These are phyloP conservation scores for Emmonsiellopsis sp. DNA, from an alignment of 2,329 filamentous ascomycete species.

Conservation along the genomic window DNA sequence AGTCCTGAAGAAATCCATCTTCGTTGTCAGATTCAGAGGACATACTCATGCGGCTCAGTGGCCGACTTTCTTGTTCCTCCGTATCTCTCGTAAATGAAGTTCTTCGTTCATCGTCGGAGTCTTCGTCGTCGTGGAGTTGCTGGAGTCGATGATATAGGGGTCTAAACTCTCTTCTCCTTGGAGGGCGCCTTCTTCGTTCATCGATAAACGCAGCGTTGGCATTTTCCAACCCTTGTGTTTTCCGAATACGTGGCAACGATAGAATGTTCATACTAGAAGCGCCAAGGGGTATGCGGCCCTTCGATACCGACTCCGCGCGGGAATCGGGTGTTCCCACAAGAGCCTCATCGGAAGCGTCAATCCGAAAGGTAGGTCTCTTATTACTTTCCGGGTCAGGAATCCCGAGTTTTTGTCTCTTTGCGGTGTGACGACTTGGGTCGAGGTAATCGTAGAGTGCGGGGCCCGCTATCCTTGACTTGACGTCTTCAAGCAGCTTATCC, in stretches of 20 bases:
- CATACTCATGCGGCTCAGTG: constrained; percentile 59
- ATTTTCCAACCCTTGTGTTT: constrained; percentile 49
- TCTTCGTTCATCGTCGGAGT: constrained; percentile 74
- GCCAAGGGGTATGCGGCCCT: constrained; percentile 29
- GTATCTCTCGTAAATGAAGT: constrained; percentile 64
- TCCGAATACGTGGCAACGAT: constrained; percentile 65
- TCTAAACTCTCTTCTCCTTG: constrained; percentile 56
- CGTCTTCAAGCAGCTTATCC: constrained; percentile 79
- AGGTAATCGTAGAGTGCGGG: constrained; percentile 72
- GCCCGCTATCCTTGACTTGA: constrained; percentile 77
- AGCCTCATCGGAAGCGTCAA: constrained; percentile 51
- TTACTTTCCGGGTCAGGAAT: constrained; percentile 59
- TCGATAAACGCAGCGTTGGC: constrained; percentile 58
- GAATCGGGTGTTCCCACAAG: constrained; percentile 55
- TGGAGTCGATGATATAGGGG: constrained; percentile 73
- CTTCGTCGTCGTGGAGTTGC: constrained; percentile 64
- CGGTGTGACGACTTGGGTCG: constrained; percentile 67
- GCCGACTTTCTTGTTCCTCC: constrained; percentile 75
- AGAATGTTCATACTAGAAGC: constrained; percentile 46
- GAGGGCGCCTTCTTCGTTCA: constrained; percentile 51
- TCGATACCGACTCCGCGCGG: constrained; percentile 31
- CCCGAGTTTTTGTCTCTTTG: constrained; percentile 71
- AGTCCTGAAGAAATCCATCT: constrained; percentile 31
- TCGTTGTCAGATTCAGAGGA: constrained; percentile 43
- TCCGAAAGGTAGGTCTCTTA: constrained; percentile 46